phyloP scores from a whole-genome alignment of 2,329 filamentous ascomycete genomes.

The Alternaria postmessia region DNA sequence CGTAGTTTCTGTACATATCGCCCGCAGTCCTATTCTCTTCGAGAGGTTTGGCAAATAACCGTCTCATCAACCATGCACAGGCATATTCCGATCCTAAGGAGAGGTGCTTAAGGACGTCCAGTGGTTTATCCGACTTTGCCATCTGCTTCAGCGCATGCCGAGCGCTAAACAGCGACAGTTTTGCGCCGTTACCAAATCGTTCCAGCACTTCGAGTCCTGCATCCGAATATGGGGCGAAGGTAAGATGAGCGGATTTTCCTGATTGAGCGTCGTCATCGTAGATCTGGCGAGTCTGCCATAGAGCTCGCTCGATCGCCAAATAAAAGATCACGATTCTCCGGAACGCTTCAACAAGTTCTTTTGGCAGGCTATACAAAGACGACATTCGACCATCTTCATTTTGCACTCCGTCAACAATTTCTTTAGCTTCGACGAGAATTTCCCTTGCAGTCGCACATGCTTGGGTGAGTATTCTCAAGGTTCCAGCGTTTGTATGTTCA shows the following conservation, averaged over 20 bases:
- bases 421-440: slow-evolving; percentile 23
- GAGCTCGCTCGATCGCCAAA: slow-evolving; percentile 37
- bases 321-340: slow-evolving; percentile 34
- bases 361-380: slow-evolving; percentile 35
- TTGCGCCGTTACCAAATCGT: slow-evolving; percentile 26
- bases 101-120: slow-evolving; percentile 25
- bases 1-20: slow-evolving; percentile 44
- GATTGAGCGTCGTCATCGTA: not conserved
- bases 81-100: slow-evolving; percentile 41
- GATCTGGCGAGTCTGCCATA: slow-evolving; percentile 25
- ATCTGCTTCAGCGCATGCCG: slow-evolving; percentile 40
- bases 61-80: slow-evolving; percentile 42
- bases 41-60: slow-evolving; percentile 40
- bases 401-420: slow-evolving; percentile 39
- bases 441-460: slow-evolving; percentile 18
- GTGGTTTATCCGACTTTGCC: slow-evolving; percentile 21
- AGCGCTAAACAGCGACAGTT: slow-evolving; percentile 18
- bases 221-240: slow-evolving; percentile 7
- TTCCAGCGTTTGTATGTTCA: slow-evolving; percentile 30
- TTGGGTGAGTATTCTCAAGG: slow-evolving; percentile 25
- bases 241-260: no score
- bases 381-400: slow-evolving; percentile 37
- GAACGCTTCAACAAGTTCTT: slow-evolving; percentile 32
- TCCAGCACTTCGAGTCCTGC: slow-evolving; percentile 27
- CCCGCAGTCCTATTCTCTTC: slow-evolving; percentile 35